Percentiles rank a stretch among this genome's conserved stretches.
phyloP scores from a whole-genome alignment of 1,139 yeast genomes.

The Suhomyces chickasaworum region DNA sequence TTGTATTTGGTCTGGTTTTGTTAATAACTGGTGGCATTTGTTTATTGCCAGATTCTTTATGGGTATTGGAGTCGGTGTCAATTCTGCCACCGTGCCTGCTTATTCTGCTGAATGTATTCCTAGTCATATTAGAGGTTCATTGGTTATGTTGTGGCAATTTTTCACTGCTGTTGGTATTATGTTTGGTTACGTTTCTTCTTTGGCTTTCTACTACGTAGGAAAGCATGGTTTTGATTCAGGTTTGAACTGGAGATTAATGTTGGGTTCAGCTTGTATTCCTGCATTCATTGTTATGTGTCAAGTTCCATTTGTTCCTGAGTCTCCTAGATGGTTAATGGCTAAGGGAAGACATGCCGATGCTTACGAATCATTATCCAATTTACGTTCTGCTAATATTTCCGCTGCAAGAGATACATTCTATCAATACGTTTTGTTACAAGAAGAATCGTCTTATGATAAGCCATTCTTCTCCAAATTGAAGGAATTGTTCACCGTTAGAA shows the following conservation, averaged over 20 bases:
- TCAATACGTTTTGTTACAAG: constrained; percentile 45
- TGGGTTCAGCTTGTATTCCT: constrained; percentile 76
- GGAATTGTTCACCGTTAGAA: constrained; percentile 66
- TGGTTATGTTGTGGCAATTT: constrained; percentile 88
- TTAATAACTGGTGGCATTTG: constrained; percentile 73
- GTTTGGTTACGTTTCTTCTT: constrained; percentile 72
- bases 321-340: constrained; percentile 36
- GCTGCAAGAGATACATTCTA: constrained; percentile 34
- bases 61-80: constrained; percentile 81
- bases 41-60: constrained; percentile 71
- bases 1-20: constrained; percentile 78
- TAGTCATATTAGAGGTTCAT: constrained; percentile 71
- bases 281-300: constrained; percentile 68
- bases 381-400: constrained; percentile 24
- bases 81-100: constrained; percentile 80
- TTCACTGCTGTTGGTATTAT: constrained; percentile 88
- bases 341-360: constrained; percentile 30
- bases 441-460: constrained; percentile 60
- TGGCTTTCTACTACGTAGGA: constrained; percentile 53
- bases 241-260: constrained; percentile 78
- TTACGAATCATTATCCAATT: constrained; percentile 21
- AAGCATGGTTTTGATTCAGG: constrained; percentile 29
- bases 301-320: constrained; percentile 52
- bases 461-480: constrained; percentile 55
- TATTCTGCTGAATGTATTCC: constrained; percentile 84